Evolutionary conservation across 2,329 filamentous ascomycete species (phyloP), one percentile per base, ranked within the genome.

Genomic region (Curvularia sp.): DNA sequence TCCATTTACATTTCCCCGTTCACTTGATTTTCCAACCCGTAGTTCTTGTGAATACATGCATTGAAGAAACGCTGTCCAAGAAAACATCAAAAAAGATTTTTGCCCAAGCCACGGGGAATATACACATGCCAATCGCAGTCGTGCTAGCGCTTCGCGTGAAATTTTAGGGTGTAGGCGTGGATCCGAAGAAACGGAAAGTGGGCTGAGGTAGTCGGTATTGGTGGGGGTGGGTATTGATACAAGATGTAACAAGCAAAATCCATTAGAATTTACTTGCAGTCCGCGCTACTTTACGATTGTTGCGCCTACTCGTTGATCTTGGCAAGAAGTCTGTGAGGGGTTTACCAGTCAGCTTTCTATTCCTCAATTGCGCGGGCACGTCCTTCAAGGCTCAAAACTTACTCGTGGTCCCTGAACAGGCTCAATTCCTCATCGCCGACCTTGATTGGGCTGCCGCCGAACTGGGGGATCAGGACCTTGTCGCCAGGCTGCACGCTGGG

Each of bases 361-460:
- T 28, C 31, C 7, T 18, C 20, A 33, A 47, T 22, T 42, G 20
- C 20, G 9, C 20, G 13, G 9, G 12, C 28, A 31, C 8, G 28
- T 10, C 9, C 9, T 15, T 13, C 3, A 15, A 33, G 12, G 15
- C 26, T 13, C 18, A 39, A 90, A 46, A 46, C 93, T 82, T 89
- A 98, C 94, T 99, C 95, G 84, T 93, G 91, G 82, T 99, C 95
- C 75, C 95, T 88, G 90, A 97, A 99, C 66, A 99, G 88, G 65
- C 90, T 88, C 85, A 88, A 98, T 83, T 99, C 95, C 70, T 98
- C 93, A 73, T 99, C 94, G 70, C 94, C 95, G 71, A 98, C 92
- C 88, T 98, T 98, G 80, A 99, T 89, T 66, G 94, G 90, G 76
- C 90, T 95, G 66, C 95, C 95, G 75, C 95, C 95, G 76, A 89